Base-by-base conservation (phyloP, 192 early-diverging fungal species). In the Blastocladiella britannica region DNA sequence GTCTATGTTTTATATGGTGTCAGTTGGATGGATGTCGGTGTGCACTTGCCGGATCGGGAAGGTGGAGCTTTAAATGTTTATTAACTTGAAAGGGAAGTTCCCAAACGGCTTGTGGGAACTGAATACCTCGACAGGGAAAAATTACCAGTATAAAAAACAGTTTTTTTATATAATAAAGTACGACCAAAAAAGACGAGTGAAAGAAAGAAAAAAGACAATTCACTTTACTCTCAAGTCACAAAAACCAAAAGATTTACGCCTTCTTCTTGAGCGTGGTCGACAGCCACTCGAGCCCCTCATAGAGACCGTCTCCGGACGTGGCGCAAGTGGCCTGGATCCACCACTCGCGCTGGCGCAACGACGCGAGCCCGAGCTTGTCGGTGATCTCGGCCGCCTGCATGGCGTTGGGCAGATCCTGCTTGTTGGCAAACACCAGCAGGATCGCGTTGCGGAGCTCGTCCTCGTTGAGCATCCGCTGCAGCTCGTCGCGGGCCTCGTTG, bases 381-480 rank as follows among this genome's bases (percentile, higher is more conserved):
- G 84, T 89, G 67, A 95, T 87, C 70, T 94, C 88, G 56, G 82
- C 78, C 60, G 86, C 84, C 65, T 77, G 85, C 88, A 95, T 91
- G 65, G 93, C 89, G 72, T 89, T 88, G 61, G 89, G 88, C 61
- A 93, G 71, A 82, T 97, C 94, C 70, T 97, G 94, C 80, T 97
- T 97, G 83, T 97, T 97, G 72, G 92, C 91, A 74, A 95, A 90
- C 25, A 97, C 87, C 51, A 97, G 68, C 52, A 97, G 72, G 58
- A 84, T 72, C 28, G 87, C 90, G 60, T 87, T 82, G 68, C 85
- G 84, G 55, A 97, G 83, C 72, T 94, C 91, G 68, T 91, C 87
- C 72, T 94, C 93, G 72, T 86, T 85, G 55, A 97, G 70, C 88
- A 94, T 91, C 59, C 87, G 84, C 63, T 87, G 82, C 53, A 97